Percentiles rank a stretch among this genome's conserved stretches.
Conservation (phyloP, 768 basidiomycete species). For the Rossbeevera mucosa region DNA sequence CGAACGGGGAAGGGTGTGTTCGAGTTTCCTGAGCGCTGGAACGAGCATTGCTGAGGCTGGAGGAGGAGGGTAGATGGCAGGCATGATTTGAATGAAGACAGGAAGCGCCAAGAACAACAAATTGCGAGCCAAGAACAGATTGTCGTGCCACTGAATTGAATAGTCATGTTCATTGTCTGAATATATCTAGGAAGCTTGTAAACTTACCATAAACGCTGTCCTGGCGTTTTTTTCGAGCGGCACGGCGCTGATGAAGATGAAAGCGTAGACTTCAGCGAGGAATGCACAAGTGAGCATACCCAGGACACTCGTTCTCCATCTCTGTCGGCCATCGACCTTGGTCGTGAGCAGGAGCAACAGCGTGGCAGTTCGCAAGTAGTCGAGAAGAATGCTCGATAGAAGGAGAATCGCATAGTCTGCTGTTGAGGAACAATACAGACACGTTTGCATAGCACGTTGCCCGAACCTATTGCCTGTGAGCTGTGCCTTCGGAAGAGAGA, state of each 20-base stretch:
- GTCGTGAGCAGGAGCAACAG: slow-evolving; percentile 46
- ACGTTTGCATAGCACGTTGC: slow-evolving; percentile 57
- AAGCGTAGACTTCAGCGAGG: slow-evolving; percentile 51
- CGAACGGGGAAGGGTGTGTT: slow-evolving; percentile 41
- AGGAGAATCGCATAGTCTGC: slow-evolving; percentile 59
- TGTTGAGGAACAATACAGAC: slow-evolving; percentile 60
- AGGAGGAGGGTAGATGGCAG: slow-evolving; percentile 31
- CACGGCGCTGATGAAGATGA: slow-evolving; percentile 44
- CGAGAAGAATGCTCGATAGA: slow-evolving; percentile 49
- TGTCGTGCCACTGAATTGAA: slow-evolving; percentile 65
- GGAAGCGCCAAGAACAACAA: slow-evolving; percentile 57
- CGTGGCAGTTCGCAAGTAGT: slow-evolving; percentile 55
- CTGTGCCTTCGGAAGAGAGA: neutral
- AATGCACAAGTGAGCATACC: slow-evolving; percentile 46
- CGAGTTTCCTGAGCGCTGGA: slow-evolving; percentile 27
- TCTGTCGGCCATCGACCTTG: slow-evolving; percentile 36
- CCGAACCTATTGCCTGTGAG: slow-evolving; percentile 49
- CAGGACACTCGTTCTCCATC: slow-evolving; percentile 43
- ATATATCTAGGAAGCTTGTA: neutral
- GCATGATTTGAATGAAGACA: slow-evolving; percentile 40
- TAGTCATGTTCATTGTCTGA: neutral
- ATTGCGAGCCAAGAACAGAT: slow-evolving; percentile 49
- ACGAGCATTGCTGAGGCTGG: slow-evolving; percentile 27
- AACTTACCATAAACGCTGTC: slow-evolving; percentile 38
- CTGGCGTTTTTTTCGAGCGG: slow-evolving; percentile 39